Evolutionary conservation across 441 rosid species (phyloP).

Genomic region (Eruca vesicaria): DNA sequence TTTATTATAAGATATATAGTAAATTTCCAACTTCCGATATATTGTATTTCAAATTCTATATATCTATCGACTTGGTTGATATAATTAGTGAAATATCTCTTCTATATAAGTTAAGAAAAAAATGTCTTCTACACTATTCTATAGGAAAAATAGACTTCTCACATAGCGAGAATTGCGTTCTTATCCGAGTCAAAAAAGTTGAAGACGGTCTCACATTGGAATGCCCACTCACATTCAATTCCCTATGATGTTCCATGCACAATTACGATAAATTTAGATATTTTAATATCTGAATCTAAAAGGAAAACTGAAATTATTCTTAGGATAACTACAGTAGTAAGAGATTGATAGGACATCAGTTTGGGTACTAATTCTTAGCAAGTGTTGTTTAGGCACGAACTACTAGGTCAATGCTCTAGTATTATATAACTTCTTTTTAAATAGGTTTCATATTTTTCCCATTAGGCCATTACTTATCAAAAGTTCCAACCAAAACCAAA

Average conservation of each 20-base stretch:
- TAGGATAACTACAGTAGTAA: neutral
- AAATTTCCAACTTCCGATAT: neutral
- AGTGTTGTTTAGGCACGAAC: neutral
- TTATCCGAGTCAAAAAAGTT: slow-evolving; percentile 29
- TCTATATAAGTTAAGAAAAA: neutral
- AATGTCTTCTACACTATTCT: neutral
- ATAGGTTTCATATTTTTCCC: neutral
- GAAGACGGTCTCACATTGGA: slow-evolving; percentile 35
- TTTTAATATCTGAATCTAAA: neutral
- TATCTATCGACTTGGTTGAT: neutral
- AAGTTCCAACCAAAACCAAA: neutral
- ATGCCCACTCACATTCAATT: slow-evolving; percentile 30
- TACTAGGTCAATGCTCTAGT: neutral
- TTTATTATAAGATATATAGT: too few species aligned
- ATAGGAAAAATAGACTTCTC: neutral
- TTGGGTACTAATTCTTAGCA: neutral
- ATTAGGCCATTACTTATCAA: neutral
- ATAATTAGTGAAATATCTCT: neutral
- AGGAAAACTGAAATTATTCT: neutral
- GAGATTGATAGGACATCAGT: neutral
- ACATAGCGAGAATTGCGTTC: slow-evolving; percentile 8
- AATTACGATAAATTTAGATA: neutral
- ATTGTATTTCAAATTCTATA: neutral
- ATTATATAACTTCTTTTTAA: too few species aligned
- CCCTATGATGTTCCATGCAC: slow-evolving; percentile 35